Percentiles rank a stretch among this genome's conserved stretches.
Evolutionary conservation across 306 rosid genomes (phyloP).

Genomic region (Gastrolobium villosum): DNA sequence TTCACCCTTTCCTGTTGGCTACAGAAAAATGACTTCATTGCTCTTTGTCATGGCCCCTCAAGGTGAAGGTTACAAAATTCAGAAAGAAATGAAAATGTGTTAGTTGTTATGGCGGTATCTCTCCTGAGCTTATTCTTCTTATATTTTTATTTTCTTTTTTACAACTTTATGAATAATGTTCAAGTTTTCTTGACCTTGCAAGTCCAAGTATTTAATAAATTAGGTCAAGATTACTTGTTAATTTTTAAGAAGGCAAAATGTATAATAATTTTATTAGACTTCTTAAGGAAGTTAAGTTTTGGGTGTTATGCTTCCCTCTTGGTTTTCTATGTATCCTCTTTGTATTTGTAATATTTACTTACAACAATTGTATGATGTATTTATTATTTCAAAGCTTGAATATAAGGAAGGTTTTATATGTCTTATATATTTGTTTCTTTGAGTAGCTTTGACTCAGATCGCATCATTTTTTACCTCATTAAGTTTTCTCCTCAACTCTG

Average conservation of each 20-base stretch:
- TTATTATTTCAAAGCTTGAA: not conserved
- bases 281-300: not conserved
- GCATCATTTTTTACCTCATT: not conserved
- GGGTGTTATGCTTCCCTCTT: constrained; percentile 46
- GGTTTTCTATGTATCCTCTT: constrained; percentile 30
- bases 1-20: constrained; percentile 12
- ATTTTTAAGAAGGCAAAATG: not conserved
- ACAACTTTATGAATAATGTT: constrained; percentile 48
- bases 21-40: not conserved
- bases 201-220: constrained; percentile 42
- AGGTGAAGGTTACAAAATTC: constrained; percentile 3
- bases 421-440: not conserved
- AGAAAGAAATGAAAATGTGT: constrained; percentile 10
- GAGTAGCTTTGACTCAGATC: not conserved
- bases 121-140: constrained; percentile 91
- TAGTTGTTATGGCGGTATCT: constrained; percentile 73
- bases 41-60: constrained; percentile 32
- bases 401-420: not conserved
- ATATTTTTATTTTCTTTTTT: constrained; percentile 3
- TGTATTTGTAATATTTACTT: not conserved
- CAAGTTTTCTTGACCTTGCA: constrained; percentile 99
- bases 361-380: constrained; percentile 27
- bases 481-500: not conserved
- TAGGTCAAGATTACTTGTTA: constrained; percentile 13
- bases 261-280: constrained; percentile 3